Percentiles rank a stretch among this genome's conserved stretches.
phyloP scores from a whole-genome alignment of 1,139 yeast genomes.

The Candida pseudoviswanathii region DNA sequence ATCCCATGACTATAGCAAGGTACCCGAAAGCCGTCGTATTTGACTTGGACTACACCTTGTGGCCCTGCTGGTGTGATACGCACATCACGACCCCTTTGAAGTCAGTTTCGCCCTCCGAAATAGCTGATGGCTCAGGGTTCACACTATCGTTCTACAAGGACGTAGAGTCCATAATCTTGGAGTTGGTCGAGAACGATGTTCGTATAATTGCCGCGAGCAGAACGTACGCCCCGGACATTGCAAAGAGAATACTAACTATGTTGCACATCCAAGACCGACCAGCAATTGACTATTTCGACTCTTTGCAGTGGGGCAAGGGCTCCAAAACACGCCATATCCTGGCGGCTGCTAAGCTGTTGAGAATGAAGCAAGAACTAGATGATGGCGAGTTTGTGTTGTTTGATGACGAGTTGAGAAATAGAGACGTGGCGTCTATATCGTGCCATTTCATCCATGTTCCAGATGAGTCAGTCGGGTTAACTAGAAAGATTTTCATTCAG shows the following conservation, averaged over 20 bases:
- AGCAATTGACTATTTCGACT: constrained; percentile 49
- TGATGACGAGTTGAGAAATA: constrained; percentile 70
- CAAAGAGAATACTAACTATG: constrained; percentile 53
- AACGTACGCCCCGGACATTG: constrained; percentile 66
- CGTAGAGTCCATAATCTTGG: constrained; percentile 56
- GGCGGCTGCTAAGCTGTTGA: constrained; percentile 45
- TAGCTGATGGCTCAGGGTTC: constrained; percentile 51
- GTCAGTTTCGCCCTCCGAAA: constrained; percentile 22
- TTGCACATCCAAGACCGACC: constrained; percentile 52
- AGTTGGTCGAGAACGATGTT: constrained; percentile 43
- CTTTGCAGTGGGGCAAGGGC: constrained; percentile 68
- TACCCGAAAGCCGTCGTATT: constrained; percentile 69
- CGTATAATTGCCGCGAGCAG: constrained; percentile 66
- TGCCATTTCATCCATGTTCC: constrained; percentile 59
- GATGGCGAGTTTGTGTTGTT: constrained; percentile 59
- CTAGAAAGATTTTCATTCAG: constrained; percentile 45
- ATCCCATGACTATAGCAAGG: constrained; percentile 8
- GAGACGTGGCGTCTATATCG: constrained; percentile 63
- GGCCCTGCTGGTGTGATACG: constrained; percentile 74
- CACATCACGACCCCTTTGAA: constrained; percentile 57
- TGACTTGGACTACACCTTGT: constrained; percentile 75
- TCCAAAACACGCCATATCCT: constrained; percentile 62
- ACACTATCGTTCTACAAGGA: constrained; percentile 57
- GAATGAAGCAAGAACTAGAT: constrained; percentile 40
- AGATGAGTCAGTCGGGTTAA: constrained; percentile 51